phyloP scores from a whole-genome alignment of 345 rosid species.

The Heritiera fomes region DNA sequence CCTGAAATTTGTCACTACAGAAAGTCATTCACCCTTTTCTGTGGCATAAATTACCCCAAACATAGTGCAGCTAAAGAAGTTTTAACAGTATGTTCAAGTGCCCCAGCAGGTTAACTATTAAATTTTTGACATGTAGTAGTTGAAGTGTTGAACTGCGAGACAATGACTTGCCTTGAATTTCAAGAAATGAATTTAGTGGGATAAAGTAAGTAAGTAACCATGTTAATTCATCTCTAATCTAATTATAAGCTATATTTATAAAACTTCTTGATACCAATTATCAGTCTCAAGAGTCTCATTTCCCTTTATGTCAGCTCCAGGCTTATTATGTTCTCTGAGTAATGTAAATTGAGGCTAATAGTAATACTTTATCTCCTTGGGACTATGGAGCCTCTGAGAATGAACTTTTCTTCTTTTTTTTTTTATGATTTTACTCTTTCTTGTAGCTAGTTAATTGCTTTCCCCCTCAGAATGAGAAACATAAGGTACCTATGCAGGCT shows the following conservation, averaged over 20 bases:
- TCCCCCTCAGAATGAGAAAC: not conserved
- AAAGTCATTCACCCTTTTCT: constrained; percentile 32
- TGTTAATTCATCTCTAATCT: not conserved
- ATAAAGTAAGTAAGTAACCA: not conserved
- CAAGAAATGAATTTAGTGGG: not conserved
- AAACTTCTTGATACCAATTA: not conserved
- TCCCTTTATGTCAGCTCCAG: not conserved
- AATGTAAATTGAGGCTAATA: no score
- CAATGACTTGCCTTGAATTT: not conserved
- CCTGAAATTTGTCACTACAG: constrained; percentile 49
- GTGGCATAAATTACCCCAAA: constrained; percentile 34
- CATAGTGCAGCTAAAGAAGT: constrained; percentile 13
- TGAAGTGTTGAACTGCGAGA: constrained; percentile 19
- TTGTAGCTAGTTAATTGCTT: not conserved
- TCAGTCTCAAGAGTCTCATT: not conserved
- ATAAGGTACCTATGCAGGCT: not conserved
- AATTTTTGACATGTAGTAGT: constrained; percentile 9
- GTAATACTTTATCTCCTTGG: not conserved
- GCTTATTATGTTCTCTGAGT: not conserved
- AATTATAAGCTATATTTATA: not conserved
- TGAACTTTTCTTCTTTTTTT: no score
- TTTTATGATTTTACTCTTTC: not conserved
- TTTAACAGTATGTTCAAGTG: constrained; percentile 19
- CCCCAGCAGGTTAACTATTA: constrained; percentile 27
- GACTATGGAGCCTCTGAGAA: not conserved